Percentiles rank a stretch among this genome's conserved stretches.
Conservation (phyloP, 2,329 filamentous ascomycete genomes). For the Epicoccum nigrum region DNA sequence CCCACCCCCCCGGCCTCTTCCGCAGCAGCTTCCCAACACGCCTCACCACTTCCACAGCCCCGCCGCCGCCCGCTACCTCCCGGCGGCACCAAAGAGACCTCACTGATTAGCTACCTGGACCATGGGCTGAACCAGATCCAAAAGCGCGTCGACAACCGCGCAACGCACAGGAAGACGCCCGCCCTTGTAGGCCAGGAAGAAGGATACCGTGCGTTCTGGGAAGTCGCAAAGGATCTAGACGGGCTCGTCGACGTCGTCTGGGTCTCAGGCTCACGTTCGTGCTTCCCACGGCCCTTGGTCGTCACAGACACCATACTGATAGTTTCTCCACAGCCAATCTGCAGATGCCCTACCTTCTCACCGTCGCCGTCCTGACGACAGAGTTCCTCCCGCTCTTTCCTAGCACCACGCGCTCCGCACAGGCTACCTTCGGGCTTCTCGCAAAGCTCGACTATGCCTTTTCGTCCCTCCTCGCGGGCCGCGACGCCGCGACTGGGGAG, state of each 20-base stretch:
- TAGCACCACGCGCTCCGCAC: conserved; percentile 66
- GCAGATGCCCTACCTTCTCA: conserved; percentile 83
- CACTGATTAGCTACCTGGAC: conserved; percentile 64
- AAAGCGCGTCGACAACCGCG: conserved; percentile 39
- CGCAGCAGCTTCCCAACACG: conserved; percentile 47
- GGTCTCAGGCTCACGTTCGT: conserved; percentile 84
- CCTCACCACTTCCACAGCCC: conserved; percentile 58
- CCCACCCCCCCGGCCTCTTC: conserved; percentile 59
- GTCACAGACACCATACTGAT: neutral
- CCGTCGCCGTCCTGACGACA: conserved; percentile 73
- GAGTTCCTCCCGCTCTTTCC: conserved; percentile 76
- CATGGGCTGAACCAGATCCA: conserved; percentile 50
- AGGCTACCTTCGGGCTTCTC: conserved; percentile 72
- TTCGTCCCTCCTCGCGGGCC: conserved; percentile 72
- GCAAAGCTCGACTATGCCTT: conserved; percentile 85
- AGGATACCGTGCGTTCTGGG: conserved; percentile 68
- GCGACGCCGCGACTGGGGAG: conserved; percentile 69
- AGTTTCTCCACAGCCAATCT: conserved; percentile 65
- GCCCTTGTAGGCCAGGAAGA: conserved; percentile 43
- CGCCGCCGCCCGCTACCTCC: conserved; percentile 59
- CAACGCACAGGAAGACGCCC: conserved; percentile 57
- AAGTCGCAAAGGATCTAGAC: conserved; percentile 77
- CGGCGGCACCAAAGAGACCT: conserved; percentile 64
- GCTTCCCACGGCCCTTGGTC: neutral
- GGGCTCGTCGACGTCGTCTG: conserved; percentile 79